Evolutionary conservation across 2,329 filamentous ascomycete species (phyloP), one percentile per base, ranked within the genome.

Genomic region (Dothistroma septosporum): DNA sequence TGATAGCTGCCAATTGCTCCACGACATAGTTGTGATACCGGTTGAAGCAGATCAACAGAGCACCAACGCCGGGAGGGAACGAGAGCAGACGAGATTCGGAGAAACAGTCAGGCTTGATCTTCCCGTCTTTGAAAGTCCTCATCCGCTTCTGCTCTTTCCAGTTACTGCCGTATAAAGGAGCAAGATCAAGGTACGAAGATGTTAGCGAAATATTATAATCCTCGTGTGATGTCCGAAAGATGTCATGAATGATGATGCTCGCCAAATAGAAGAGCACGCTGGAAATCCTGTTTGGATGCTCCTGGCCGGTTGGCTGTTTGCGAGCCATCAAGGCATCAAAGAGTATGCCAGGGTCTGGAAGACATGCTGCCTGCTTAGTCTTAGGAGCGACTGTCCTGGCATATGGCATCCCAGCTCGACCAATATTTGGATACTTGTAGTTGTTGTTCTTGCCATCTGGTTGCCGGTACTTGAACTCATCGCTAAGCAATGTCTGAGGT

Each of bases 21-120:
- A 90, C 92, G 0, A 92, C 85, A 65, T 94, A 83, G 76, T 97
- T 97, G 76, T 97, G 93, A 76, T 95, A 95, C 22, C 79, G 77
- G 60, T 82, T 83, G 78, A 88, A 90, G 76, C 89, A 83, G 65
- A 90, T 84, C 41, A 91, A 73, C 65, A 90, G 75, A 11, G 83
- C 82, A 48, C 85, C 85, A n/a, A 89, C 86, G 28, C 87, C 88
- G 0, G 86, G 84, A 4, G 88, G 88, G 59, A 89, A 87, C 2
- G 84, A 82, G 4, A 89, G 75, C 1, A 89, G 75, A 11, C 88
- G 81, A 59, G 83, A 82, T 68, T 89, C 85, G 1, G 85, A 82
- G 70, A 90, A 90, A 62, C 83, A 87, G 68, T 91, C 88, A 0
- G 86, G 84, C 74, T 90, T 89, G 61, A 91, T 77, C 66, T 84